Evolutionary conservation across 208 protist genomes (phyloP).

Genomic region (Crithidia sp.): DNA sequence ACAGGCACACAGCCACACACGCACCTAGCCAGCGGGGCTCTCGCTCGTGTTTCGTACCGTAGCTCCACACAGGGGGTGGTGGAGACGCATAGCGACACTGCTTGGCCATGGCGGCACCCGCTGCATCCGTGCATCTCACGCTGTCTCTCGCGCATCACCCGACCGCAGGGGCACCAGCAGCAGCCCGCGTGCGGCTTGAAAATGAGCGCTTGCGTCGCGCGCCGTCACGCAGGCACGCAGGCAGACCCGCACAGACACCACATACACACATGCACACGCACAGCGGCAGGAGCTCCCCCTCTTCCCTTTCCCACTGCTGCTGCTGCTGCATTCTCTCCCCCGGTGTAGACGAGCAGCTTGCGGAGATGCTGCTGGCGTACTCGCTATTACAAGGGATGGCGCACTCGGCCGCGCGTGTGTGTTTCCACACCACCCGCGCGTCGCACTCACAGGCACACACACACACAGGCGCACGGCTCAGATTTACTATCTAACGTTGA

Average conservation of each 20-base stretch:
- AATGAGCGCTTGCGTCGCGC: slow-evolving; percentile 27
- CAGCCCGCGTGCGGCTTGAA: slow-evolving; percentile 33
- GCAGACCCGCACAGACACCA: too few relatives aligned
- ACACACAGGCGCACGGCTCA: slow-evolving; percentile 67
- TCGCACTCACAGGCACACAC: not conserved
- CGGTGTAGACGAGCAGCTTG: slow-evolving; percentile 56
- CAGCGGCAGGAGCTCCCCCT: too few relatives aligned
- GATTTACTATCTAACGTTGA: slow-evolving; percentile 71
- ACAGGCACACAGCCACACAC: slow-evolving; percentile 12
- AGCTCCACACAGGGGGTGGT: slow-evolving; percentile 19
- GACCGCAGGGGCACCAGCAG: slow-evolving; percentile 30
- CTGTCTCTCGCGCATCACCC: slow-evolving; percentile 13
- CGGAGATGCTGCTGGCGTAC: slow-evolving; percentile 35
- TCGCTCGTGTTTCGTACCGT: slow-evolving; percentile 40
- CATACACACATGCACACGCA: too few relatives aligned
- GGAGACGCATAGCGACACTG: slow-evolving; percentile 33
- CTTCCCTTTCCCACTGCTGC: not conserved
- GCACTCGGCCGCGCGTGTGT: not conserved
- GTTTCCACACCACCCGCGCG: too few relatives aligned
- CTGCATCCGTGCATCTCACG: too few relatives aligned
- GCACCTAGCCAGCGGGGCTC: slow-evolving; percentile 9
- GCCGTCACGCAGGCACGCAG: too few relatives aligned
- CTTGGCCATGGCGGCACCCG: slow-evolving; percentile 1
- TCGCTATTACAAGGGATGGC: slow-evolving; percentile 44
- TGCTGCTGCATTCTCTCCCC: slow-evolving; percentile 14